These are phyloP conservation scores for Citrus sinensis DNA, from an alignment of 345 rosid species.

Conservation along the genomic window DNA sequence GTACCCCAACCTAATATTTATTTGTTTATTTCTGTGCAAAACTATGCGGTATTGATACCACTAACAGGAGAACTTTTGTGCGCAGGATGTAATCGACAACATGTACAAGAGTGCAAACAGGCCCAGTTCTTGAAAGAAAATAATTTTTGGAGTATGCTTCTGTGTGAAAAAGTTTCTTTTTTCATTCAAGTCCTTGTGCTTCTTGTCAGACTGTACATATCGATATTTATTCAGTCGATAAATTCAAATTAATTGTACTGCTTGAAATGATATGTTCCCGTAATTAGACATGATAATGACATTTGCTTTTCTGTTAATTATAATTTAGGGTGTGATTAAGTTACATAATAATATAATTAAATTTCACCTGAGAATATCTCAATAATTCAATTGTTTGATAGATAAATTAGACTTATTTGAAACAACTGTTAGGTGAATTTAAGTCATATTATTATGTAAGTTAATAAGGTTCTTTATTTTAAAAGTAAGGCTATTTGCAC, in stretches of 20 bases:
- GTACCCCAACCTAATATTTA: background rate
- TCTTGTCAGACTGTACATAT: slow-evolving; percentile 15
- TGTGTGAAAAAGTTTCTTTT: background rate
- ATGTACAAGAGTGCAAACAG: slow-evolving; percentile 60
- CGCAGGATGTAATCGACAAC: slow-evolving; percentile 59
- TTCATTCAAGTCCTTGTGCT: background rate
- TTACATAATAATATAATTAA: too few species aligned
- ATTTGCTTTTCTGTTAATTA: too few species aligned
- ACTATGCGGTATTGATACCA: background rate
- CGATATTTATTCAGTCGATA: background rate
- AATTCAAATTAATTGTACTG: background rate
- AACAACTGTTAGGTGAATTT: too few species aligned
- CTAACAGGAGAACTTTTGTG: background rate
- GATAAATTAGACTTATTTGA: too few species aligned
- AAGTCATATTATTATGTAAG: too few species aligned
- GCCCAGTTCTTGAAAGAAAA: slow-evolving; percentile 25
- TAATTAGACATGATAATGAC: too few species aligned
- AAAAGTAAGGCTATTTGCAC: too few species aligned
- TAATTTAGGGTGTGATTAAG: too few species aligned
- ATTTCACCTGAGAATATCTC: too few species aligned
- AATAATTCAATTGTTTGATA: too few species aligned
- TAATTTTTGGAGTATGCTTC: background rate
- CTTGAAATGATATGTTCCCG: background rate
- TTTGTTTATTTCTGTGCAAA: background rate
- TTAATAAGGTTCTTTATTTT: too few species aligned